Evolutionary conservation across 306 rosid species (phyloP).

Genomic region (Citrullus amarus): DNA sequence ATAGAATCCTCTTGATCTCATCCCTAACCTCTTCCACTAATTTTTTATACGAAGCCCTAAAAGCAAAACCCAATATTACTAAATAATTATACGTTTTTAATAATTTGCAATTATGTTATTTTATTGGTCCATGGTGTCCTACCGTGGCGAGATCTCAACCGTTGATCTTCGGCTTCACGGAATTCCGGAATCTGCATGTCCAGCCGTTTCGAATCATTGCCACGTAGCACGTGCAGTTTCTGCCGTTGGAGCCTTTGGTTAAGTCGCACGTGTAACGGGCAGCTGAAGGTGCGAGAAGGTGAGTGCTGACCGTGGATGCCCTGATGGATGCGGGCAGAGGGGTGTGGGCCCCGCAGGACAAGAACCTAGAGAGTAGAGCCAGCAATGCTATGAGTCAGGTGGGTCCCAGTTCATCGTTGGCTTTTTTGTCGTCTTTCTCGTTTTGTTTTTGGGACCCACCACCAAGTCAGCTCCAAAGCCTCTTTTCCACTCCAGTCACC

Average conservation of each 20-base stretch:
- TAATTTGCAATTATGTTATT: not conserved
- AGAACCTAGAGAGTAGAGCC: not conserved
- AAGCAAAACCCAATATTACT: not conserved
- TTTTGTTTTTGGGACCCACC: not conserved
- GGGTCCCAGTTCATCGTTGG: not conserved
- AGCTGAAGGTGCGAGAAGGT: not conserved
- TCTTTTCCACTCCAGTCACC: not conserved
- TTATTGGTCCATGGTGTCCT: not conserved
- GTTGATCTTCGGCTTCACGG: not conserved
- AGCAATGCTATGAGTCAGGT: not conserved
- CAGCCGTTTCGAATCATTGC: not conserved
- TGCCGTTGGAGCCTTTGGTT: not conserved
- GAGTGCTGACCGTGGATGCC: not conserved
- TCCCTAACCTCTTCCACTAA: not conserved
- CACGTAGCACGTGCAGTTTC: not conserved
- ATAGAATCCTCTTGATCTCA: conserved; percentile 5
- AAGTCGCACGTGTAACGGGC: not conserved
- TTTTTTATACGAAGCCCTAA: not conserved
- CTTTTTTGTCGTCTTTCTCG: not conserved
- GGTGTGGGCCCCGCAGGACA: not conserved
- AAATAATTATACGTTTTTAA: not conserved
- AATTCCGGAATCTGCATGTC: not conserved
- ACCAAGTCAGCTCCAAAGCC: conserved; percentile 7
- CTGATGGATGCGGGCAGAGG: not conserved
- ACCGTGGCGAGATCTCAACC: not conserved